Evolutionary conservation across 345 rosid species (phyloP).

Genomic region (Eucalyptus marginata): DNA sequence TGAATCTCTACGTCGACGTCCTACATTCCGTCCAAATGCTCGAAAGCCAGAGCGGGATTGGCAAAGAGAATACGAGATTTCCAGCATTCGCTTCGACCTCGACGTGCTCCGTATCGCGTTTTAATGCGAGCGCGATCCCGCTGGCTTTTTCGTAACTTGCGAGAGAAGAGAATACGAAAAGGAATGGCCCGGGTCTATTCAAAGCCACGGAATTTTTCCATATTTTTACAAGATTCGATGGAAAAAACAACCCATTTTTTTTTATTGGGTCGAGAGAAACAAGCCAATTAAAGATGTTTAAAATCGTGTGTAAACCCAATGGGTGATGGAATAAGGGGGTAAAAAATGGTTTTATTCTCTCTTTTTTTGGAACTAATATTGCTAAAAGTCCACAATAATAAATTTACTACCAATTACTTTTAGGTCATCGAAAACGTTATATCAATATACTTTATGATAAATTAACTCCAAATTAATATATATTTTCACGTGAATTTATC

Average conservation of each 20-base stretch:
- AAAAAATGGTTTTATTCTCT: not conserved
- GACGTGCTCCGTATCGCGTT: not conserved
- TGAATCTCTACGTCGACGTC: not conserved
- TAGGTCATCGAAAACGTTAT: not conserved
- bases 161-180: not conserved
- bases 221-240: not conserved
- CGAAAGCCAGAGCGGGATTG: not conserved
- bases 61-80: not conserved
- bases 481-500: accelerated
- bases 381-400: not conserved
- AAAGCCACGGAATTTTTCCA: not conserved
- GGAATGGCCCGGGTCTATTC: not conserved
- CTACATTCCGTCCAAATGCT: not conserved
- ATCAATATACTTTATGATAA: accelerated
- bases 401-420: too few species aligned
- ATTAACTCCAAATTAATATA: accelerated
- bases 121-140: not conserved
- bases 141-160: not conserved
- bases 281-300: not conserved
- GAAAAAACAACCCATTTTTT: not conserved
- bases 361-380: too few species aligned
- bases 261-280: not conserved
- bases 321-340: not conserved
- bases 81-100: not conserved
- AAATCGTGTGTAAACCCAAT: not conserved